Conservation (phyloP, 345 rosid genomes). For the Angophora floribunda region DNA sequence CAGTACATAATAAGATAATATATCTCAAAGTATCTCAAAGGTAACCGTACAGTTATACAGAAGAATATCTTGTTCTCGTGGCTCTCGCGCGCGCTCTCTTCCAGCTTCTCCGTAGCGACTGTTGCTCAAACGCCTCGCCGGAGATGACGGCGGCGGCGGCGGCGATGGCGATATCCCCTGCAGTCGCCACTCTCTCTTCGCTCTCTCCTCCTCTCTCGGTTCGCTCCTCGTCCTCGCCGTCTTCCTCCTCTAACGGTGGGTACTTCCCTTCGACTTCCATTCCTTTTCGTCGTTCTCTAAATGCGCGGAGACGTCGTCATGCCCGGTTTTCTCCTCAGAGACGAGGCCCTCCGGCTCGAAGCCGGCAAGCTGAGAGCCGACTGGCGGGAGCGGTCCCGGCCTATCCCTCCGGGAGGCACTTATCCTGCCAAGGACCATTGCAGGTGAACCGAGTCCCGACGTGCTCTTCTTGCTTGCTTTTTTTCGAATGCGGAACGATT, state of each 20-base stretch:
- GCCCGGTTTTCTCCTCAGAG: conserved; percentile 7
- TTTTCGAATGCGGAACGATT: not conserved
- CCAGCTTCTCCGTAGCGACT: not conserved
- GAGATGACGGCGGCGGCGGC: not conserved
- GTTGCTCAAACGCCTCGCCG: not conserved
- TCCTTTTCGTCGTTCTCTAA: not conserved
- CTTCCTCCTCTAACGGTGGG: conserved; percentile 39
- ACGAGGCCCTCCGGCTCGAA: conserved; percentile 13
- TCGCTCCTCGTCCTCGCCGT: conserved; percentile 9
- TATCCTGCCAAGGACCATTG: conserved; percentile 97
- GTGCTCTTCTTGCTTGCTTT: not conserved
- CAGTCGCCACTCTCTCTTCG: conserved; percentile 25
- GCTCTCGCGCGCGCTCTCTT: not conserved
- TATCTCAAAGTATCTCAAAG: not conserved
- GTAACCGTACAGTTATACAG: not conserved
- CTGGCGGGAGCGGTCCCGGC: conserved; percentile 82
- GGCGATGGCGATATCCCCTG: conserved; percentile 19
- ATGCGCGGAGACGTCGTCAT: not conserved
- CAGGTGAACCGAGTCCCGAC: conserved; percentile 33
- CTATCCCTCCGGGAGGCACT: conserved; percentile 81
- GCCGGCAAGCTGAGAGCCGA: conserved; percentile 60
- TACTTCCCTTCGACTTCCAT: not conserved
- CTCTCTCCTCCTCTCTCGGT: conserved; percentile 15
- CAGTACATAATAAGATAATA: too few species aligned
- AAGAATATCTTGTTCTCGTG: not conserved